Evolutionary conservation across 2,329 filamentous ascomycete species (phyloP).

Genomic region (Arthrobotrys pseudoclavata): DNA sequence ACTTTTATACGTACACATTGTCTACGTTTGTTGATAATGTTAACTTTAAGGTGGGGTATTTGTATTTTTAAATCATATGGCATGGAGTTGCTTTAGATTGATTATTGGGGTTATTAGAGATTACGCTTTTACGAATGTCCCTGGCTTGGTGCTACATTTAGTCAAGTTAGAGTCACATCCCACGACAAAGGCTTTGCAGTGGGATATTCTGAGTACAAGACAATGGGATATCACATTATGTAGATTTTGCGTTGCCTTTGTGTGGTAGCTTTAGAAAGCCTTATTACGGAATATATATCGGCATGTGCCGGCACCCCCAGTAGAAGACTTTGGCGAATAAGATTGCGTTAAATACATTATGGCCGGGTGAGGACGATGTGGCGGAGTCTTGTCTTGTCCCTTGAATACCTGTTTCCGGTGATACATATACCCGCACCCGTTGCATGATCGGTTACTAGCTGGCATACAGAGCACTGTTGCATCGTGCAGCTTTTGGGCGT

Average conservation of each 20-base stretch:
- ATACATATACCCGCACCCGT: conserved; percentile 15
- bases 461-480: neutral
- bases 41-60: neutral
- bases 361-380: neutral
- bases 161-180: too few relatives aligned
- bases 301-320: neutral
- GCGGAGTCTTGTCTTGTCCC: neutral
- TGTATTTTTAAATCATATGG: neutral
- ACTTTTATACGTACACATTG: neutral
- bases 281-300: too few relatives aligned
- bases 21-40: neutral
- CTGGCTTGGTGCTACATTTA: too few relatives aligned
- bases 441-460: conserved; percentile 25
- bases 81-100: neutral
- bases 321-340: neutral
- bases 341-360: neutral
- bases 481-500: neutral
- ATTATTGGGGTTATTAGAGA: neutral
- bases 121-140: neutral
- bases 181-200: too few relatives aligned
- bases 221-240: neutral
- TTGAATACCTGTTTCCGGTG: neutral
- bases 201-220: too few relatives aligned
- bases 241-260: conserved; percentile 6
- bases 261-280: conserved; percentile 7